Percentiles rank a stretch among this genome's conserved stretches.
These are phyloP conservation scores for Thraustotheca clavata DNA, from an alignment of 352 stramenopile genomes.

Conservation along the genomic window DNA sequence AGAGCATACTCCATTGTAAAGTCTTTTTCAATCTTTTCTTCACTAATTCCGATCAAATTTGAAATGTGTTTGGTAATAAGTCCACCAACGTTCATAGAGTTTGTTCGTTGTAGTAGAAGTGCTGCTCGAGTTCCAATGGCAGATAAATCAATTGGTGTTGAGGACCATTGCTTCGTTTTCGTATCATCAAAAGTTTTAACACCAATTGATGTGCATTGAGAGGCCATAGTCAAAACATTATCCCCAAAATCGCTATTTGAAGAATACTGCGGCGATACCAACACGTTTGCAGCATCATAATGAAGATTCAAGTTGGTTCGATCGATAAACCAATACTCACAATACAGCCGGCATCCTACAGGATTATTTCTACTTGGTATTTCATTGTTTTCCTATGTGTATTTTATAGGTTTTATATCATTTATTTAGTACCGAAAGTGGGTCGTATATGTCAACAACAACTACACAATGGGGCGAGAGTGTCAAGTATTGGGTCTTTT, in stretches of 20 bases:
- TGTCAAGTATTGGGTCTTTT: neutral
- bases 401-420: neutral
- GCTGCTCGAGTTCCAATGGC: conserved; percentile 3
- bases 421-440: neutral
- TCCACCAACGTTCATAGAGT: neutral
- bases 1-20: conserved; percentile 51
- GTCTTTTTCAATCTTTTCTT: neutral
- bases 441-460: conserved; percentile 2
- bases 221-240: neutral
- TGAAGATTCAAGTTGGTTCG: conserved; percentile 58
- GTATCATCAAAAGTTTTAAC: neutral
- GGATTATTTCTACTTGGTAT: conserved; percentile 28
- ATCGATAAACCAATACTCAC: conserved; percentile 81
- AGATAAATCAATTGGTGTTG: neutral
- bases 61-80: neutral
- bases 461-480: neutral
- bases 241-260: neutral
- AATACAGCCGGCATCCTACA: conserved; percentile 60
- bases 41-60: neutral
- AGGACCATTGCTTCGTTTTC: conserved; percentile 17
- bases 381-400: neutral
- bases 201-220: neutral
- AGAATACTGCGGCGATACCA: neutral
- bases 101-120: neutral
- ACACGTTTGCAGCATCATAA: conserved; percentile 52